Evolutionary conservation across 2,329 filamentous ascomycete species (phyloP).

Genomic region (Ascochyta lentis): DNA sequence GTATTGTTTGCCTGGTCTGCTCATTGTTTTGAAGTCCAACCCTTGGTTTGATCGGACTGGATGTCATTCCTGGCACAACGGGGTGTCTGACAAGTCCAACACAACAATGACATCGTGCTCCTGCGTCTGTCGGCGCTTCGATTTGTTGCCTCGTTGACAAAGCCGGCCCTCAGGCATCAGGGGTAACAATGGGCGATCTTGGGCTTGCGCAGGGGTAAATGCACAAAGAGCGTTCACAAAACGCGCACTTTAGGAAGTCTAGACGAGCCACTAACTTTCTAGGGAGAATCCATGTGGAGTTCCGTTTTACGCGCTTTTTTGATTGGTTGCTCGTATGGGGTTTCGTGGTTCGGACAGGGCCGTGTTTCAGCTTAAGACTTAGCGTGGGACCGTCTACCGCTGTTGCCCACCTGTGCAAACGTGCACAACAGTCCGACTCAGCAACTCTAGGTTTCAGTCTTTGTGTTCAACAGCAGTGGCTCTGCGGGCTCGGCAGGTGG

Average conservation of each 20-base stretch:
- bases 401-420: conserved; percentile 25
- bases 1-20: conserved; percentile 14
- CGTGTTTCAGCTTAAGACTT: conserved; percentile 31
- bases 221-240: conserved; percentile 20
- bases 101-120: conserved; percentile 9
- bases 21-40: conserved; percentile 21
- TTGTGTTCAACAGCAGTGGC: conserved; percentile 23
- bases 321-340: conserved; percentile 21
- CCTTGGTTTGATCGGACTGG: conserved; percentile 21
- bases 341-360: conserved; percentile 20
- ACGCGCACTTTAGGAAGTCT: conserved; percentile 26
- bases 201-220: conserved; percentile 31
- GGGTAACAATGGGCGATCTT: conserved; percentile 29
- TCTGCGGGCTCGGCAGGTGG: conserved; percentile 12
- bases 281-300: conserved; percentile 18
- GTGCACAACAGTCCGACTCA: conserved; percentile 21
- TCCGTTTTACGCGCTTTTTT: conserved; percentile 4
- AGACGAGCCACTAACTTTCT: conserved; percentile 22
- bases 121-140: conserved; percentile 24
- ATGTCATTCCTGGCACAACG: conserved; percentile 1
- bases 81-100: conserved; percentile 4
- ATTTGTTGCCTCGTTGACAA: conserved; percentile 23
- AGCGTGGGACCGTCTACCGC: conserved; percentile 22
- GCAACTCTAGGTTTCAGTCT: conserved; percentile 26
- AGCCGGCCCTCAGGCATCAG: conserved; percentile 27